These are phyloP conservation scores for Ogataea methanolica DNA, from an alignment of 805 yeast species.

Conservation along the genomic window DNA sequence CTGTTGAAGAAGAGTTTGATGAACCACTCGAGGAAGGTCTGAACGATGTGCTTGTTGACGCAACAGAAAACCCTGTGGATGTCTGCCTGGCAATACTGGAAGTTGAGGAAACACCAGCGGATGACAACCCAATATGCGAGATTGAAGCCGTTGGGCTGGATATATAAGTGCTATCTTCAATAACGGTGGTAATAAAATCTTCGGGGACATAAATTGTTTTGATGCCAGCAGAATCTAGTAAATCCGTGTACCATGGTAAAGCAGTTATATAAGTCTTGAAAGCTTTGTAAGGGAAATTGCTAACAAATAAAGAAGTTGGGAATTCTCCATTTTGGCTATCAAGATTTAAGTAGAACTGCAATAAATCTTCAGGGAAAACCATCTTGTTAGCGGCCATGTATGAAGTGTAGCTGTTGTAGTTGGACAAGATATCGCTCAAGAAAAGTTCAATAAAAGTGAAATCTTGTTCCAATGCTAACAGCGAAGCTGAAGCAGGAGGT, in stretches of 20 bases:
- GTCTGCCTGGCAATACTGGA: background rate
- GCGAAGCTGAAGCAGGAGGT: slow-evolving; percentile 21
- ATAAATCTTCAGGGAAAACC: slow-evolving; percentile 24
- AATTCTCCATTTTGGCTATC: slow-evolving; percentile 12
- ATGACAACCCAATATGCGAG: background rate
- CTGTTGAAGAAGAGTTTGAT: background rate
- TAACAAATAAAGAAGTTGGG: slow-evolving; percentile 22
- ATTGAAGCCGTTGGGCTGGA: background rate
- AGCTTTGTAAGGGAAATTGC: slow-evolving; percentile 29
- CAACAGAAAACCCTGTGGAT: background rate
- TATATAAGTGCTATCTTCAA: background rate
- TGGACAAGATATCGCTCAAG: slow-evolving; percentile 27
- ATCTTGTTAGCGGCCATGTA: slow-evolving; percentile 29
- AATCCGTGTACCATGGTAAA: slow-evolving; percentile 32
- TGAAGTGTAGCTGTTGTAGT: slow-evolving; percentile 29
- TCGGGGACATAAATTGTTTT: slow-evolving; percentile 26
- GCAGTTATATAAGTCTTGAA: slow-evolving; percentile 28
- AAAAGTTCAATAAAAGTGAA: slow-evolving; percentile 28
- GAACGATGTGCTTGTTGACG: no score
- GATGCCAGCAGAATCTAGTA: slow-evolving; percentile 20
- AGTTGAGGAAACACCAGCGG: no score
- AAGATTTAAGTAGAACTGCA: slow-evolving; percentile 27
- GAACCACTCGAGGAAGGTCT: background rate
- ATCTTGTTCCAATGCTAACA: slow-evolving; percentile 31
- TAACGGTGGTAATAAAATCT: slow-evolving; percentile 22